Base-by-base conservation (phyloP, 2,329 filamentous ascomycete genomes). In the Seiridium unicorne region DNA sequence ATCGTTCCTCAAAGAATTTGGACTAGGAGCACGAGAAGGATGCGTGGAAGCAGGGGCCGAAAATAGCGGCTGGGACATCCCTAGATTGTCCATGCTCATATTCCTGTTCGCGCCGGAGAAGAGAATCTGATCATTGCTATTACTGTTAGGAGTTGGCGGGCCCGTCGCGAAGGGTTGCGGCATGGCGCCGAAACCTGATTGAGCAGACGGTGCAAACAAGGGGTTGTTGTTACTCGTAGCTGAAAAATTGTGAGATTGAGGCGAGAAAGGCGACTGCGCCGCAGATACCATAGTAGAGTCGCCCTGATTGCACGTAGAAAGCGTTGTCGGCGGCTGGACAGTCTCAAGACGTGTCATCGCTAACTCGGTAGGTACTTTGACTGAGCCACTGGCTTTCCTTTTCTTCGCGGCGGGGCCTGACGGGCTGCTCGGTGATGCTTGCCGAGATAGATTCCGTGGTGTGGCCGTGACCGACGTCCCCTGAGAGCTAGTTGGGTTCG, bases 311-410 rank as follows among this genome's bases (percentile, higher is more conserved):
- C 67, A 69, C 11, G 68, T 73, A 70, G 64, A 75, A 63, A 73
- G 78, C 63, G 70, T 72, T n/a, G 26, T 70, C 66, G 62, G 76
- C 69, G 68, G 77, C 69, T 67, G 83, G 69, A 65, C 78, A 2
- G 85, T 88, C 66, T 95, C 90, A 42, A 95, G 79, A 59, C 87
- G 87, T 2, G 93, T 96, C 93, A 97, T 96, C 6, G 89, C 84
- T 66, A 96, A 76, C 13, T 85, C 88, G 18, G 84, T 87, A 0
- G 92, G 90, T 11, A 96, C 78, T 72, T 91, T 91, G 40, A 79
- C 75, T 13, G 85, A 84, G 46, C 83, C 83, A 71, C 89, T 93
- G 5, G 89, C 87, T 74, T 96, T 97, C 63, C 93, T 85, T 76
- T 93, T 93, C 80, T 96, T 97, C 48, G 86, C 83, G 40, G 81